phyloP scores from a whole-genome alignment of 2,329 filamentous ascomycete species.

The Colletotrichum endophyticum region DNA sequence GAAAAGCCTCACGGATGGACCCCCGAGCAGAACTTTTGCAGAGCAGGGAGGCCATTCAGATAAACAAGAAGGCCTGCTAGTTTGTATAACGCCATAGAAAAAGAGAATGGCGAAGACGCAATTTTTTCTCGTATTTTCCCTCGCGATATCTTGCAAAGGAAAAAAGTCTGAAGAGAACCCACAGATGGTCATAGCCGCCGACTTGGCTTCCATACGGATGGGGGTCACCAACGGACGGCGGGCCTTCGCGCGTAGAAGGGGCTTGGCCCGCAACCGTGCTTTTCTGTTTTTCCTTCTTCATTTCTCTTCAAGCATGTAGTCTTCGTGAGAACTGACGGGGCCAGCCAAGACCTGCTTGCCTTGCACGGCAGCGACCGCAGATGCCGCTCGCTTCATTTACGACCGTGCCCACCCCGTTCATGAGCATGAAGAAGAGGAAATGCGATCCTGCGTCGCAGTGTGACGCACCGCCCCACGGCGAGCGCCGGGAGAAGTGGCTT shows the following conservation, averaged over 20 bases:
- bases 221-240: neutral
- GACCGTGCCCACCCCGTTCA: neutral
- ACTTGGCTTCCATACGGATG: neutral
- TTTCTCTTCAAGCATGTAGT: neutral
- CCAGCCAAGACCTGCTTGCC: slow-evolving; percentile 1
- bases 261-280: neutral
- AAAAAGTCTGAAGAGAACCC: neutral
- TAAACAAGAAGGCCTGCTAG: neutral
- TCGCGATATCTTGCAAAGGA: neutral
- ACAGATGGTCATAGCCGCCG: neutral
- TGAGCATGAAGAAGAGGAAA: neutral
- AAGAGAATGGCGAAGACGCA: neutral
- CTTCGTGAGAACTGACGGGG: neutral
- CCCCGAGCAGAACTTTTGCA: neutral
- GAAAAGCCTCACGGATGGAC: neutral
- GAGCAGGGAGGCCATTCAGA: neutral
- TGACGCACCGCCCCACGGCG: neutral
- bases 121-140: slow-evolving; percentile 1
- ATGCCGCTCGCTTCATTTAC: neutral
- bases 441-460: neutral
- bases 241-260: neutral
- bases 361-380: neutral
- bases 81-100: slow-evolving; percentile 8
- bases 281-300: neutral
- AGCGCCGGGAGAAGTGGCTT: neutral